Evolutionary conservation across 306 rosid species (phyloP).

Genomic region (Purshia tridentata): DNA sequence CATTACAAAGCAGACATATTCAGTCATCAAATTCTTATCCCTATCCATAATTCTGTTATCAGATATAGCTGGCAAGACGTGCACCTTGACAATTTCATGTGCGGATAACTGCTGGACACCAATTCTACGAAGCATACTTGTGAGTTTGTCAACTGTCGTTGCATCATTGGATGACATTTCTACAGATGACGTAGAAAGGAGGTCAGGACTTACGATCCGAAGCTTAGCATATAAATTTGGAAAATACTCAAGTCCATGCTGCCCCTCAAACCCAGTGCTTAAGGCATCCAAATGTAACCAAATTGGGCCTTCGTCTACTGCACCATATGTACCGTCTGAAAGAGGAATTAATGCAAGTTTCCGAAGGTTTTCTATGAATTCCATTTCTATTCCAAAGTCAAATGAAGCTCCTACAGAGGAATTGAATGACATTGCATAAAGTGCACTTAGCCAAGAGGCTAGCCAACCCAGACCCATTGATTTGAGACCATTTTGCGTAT

Average conservation of each 20-base stretch:
- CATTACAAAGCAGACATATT: slow-evolving; percentile 82
- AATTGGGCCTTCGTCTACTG: slow-evolving; percentile 72
- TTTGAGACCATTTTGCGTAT: slow-evolving; percentile 39
- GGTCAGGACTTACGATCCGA: slow-evolving; percentile 65
- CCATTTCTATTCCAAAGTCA: slow-evolving; percentile 42
- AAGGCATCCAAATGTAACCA: slow-evolving; percentile 67
- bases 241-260: slow-evolving; percentile 61
- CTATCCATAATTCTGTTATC: slow-evolving; percentile 35
- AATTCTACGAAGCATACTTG: slow-evolving; percentile 57
- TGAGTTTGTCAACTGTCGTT: slow-evolving; percentile 45
- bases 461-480: slow-evolving; percentile 74
- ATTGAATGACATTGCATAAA: slow-evolving; percentile 44
- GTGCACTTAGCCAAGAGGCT: slow-evolving; percentile 61
- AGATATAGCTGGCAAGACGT: slow-evolving; percentile 72
- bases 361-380: slow-evolving; percentile 43
- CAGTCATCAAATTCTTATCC: slow-evolving; percentile 60
- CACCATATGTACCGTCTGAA: slow-evolving; percentile 78
- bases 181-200: slow-evolving; percentile 49
- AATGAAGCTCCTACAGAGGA: slow-evolving; percentile 41
- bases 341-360: slow-evolving; percentile 74
- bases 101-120: slow-evolving; percentile 86
- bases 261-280: slow-evolving; percentile 50
- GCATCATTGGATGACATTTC: slow-evolving; percentile 44
- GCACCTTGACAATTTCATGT: slow-evolving; percentile 82
- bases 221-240: slow-evolving; percentile 66